Evolutionary conservation across 192 early-diverging fungal species (phyloP), one percentile per base, ranked within the genome.

Genomic region (Entomortierella beljakovae): DNA sequence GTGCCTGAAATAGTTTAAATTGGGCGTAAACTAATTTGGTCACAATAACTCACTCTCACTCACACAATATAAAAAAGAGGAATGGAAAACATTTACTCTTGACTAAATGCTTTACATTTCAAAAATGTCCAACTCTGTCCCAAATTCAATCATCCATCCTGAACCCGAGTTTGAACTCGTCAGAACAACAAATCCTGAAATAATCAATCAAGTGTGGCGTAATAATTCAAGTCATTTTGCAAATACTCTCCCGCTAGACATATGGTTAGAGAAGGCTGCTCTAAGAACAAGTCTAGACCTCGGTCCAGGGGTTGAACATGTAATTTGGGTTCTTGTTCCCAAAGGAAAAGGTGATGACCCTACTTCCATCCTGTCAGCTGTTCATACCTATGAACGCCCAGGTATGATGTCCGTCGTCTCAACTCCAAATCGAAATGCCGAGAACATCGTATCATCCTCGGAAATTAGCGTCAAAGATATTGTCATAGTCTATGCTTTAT

Each of bases 311-410:
- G 28, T 67, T 34, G 65, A 40, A 16, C 56, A 67, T 32, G 46
- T 49, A 13, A 67, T 57, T 11, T 67, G 65, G 65, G 18, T 67
- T 7, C 65, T 67, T 34, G 65, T 67, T 22, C 65, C 65, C 15
- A 58, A 32, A 40, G 65, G 54, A 4, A 31, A 53, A 58, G 65
- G 20, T 7, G 15, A 67, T 23, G 65, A 67, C 23, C 55, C 55
- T 4, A 22, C 55, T 2, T 22, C 42, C 40, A 57, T 67, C 31
- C 31, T 67, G 20, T 67, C 65, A 10, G 54, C 65, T n/a, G 65
- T 34, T n/a, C 65, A 67, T 16, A 67, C 31, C 0, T 53, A 40
- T 38, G 54, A 57, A 15, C 53, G 65, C n/a, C 52, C 65, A 2
- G 65, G 65, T 8, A 23, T 63, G 10, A 51, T 63, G 31, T 33